Base-by-base conservation (phyloP, 2,329 filamentous ascomycete species). In the Penicillium hordei region DNA sequence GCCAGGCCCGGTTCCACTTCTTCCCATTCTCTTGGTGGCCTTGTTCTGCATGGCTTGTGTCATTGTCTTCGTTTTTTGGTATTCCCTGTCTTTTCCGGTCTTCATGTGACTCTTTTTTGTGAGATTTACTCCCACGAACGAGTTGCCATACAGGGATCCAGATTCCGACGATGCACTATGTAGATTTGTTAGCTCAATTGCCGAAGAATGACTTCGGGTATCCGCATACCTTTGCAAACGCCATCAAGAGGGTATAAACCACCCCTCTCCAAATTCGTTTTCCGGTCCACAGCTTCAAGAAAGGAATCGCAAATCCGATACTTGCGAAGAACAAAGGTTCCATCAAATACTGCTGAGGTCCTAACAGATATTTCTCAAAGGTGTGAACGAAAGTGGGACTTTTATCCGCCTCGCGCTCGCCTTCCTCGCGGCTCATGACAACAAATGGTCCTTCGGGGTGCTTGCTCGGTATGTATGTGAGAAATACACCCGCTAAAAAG, bases 381-480 rank as follows among this genome's bases (percentile, higher is more conserved):
- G 75, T 76, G 52, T 76, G 72, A 0, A 72, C 64, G 48, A 77
- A 77, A 0, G 68, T 74, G 4, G 75, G 75, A 6, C 68, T 72
- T 55, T 75, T 74, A n/a, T 70, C 57, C 1, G 48, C 61, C 19
- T 72, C 65, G 2, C 61, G 51, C 57, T 76, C 74, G 2, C 71
- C 73, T n/a, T 73, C 60, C 42, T 75, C 70, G 0, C 69, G 70
- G 21, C 63, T 71, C 60, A 70, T 65, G 9, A 73, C 69, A 1
- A 75, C 69, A 55, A 76, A 76, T 0, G 75, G 75, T 1, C 68
- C 70, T 15, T 72, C 68, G 2, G 73, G 67, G 9, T 71, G 69
- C 50, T 71, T 75, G 60, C 69, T 73, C 3, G 75, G 71, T 8
- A 78, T 58, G 13, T 73, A 72, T 1, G 72, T 72, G 13, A 76